phyloP scores from a whole-genome alignment of 116 monocot species.

The Trichopus zeylanicus region DNA sequence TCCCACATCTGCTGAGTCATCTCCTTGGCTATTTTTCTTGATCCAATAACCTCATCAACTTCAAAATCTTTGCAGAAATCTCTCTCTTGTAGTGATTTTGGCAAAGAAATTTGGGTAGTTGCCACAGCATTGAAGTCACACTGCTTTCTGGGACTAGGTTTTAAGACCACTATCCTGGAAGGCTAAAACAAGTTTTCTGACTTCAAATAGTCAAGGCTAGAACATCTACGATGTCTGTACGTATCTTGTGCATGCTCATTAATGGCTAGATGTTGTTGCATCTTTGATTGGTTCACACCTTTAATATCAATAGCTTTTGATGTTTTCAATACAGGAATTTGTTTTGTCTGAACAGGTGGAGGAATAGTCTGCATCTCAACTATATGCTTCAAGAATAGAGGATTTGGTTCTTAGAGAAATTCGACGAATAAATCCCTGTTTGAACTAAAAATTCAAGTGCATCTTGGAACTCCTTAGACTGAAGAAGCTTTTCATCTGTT shows the following conservation, averaged over 20 bases:
- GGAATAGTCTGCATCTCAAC: constrained; percentile 14
- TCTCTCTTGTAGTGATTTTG: constrained; percentile 3
- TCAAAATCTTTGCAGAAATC: constrained; percentile 12
- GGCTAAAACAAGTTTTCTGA: constrained; percentile 43
- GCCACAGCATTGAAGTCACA: too few relatives aligned
- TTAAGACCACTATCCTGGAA: constrained; percentile 88
- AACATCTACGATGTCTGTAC: too few relatives aligned
- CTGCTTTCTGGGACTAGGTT: too few relatives aligned
- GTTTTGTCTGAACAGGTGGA: too few relatives aligned
- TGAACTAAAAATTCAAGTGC: constrained; percentile 68
- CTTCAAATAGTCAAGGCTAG: too few relatives aligned
- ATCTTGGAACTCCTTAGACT: too few relatives aligned
- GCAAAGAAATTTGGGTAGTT: constrained; percentile 8
- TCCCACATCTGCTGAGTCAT: too few relatives aligned
- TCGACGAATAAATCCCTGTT: constrained; percentile 79
- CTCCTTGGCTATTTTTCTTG: constrained; percentile 35
- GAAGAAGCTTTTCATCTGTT: too few relatives aligned
- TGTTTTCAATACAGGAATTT: too few relatives aligned
- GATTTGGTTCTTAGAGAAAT: constrained; percentile 84
- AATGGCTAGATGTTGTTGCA: constrained; percentile 3
- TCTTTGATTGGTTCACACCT: constrained; percentile 10
- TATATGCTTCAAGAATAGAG: constrained; percentile 34
- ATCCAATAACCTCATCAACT: constrained; percentile 11
- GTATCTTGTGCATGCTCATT: constrained; percentile 8
- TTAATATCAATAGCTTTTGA: constrained; percentile 24